phyloP scores from a whole-genome alignment of 2,329 filamentous ascomycete species.

The Penicillium italicum region DNA sequence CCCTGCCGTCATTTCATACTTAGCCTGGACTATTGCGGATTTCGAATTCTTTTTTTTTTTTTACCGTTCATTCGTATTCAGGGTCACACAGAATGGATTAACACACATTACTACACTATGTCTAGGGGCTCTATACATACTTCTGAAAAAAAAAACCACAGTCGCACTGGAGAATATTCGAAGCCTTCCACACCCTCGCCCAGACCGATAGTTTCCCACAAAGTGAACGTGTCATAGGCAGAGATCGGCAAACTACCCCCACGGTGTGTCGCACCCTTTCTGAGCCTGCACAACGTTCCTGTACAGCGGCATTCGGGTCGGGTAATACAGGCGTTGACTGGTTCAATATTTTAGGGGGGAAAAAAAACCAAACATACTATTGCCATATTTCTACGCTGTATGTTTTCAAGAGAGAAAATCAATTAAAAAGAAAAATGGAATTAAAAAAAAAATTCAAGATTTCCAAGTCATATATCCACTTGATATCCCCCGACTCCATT shows the following conservation, averaged over 20 bases:
- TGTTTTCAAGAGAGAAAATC: not conserved
- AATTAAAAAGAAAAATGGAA: not conserved
- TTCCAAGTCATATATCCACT: conserved; percentile 9
- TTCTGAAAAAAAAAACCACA: not conserved
- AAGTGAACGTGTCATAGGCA: conserved; percentile 6
- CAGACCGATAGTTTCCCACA: not conserved
- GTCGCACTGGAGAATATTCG: not conserved
- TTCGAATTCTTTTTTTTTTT: not conserved
- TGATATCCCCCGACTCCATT: conserved; percentile 16
- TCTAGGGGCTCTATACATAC: not conserved
- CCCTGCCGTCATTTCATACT: conserved; percentile 1
- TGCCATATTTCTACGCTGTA: not conserved
- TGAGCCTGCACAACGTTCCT: conserved; percentile 19
- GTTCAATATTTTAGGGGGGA: not conserved
- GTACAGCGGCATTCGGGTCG: conserved; percentile 18
- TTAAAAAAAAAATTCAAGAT: not conserved
- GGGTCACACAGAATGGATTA: not conserved
- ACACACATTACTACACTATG: not conserved
- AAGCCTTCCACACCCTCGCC: not conserved
- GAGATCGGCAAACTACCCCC: conserved; percentile 20
- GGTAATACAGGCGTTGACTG: conserved; percentile 17
- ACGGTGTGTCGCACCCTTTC: conserved; percentile 12
- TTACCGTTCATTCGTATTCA: not conserved
- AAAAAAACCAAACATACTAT: too few relatives aligned
- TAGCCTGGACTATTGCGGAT: not conserved